Conservation (phyloP, 2,329 filamentous ascomycete genomes). For the Aspergillus cejpii region DNA sequence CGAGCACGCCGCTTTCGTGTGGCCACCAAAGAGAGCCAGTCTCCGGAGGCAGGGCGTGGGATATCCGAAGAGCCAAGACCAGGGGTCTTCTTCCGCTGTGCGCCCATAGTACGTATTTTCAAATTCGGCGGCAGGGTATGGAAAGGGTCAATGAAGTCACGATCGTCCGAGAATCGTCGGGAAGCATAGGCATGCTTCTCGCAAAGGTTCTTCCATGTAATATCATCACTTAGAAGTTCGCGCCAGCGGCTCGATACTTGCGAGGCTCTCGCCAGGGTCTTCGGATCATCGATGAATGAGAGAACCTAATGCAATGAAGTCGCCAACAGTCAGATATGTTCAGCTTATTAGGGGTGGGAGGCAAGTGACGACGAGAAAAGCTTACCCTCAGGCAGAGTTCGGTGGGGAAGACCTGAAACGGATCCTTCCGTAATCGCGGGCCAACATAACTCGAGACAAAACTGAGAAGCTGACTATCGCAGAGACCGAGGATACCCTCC, state of each 20-base stretch:
- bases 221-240: constrained; percentile 88
- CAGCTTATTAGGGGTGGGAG: neutral
- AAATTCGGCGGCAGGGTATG: constrained; percentile 21
- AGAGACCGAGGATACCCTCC: constrained; percentile 83
- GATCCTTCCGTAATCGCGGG: constrained; percentile 89
- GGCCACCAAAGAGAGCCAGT: constrained; percentile 27
- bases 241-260: constrained; percentile 95
- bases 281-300: constrained; percentile 94
- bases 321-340: constrained; percentile 10
- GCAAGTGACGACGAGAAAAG: neutral
- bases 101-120: constrained; percentile 16
- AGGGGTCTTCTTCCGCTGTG: constrained; percentile 21
- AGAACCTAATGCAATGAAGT: constrained; percentile 57
- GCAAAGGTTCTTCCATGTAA: constrained; percentile 96
- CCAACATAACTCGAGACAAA: constrained; percentile 96
- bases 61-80: constrained; percentile 43
- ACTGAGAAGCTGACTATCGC: constrained; percentile 88
- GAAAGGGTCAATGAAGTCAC: constrained; percentile 33
- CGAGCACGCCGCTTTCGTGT: constrained; percentile 50
- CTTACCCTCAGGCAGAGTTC: constrained; percentile 83
- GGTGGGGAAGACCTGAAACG: constrained; percentile 84
- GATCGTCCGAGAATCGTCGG: constrained; percentile 47
- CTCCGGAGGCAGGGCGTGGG: constrained; percentile 30
- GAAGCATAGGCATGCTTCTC: constrained; percentile 96
- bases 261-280: constrained; percentile 83